Evolutionary conservation across 495 filamentous ascomycete genomes (phyloP).

Genomic region (Penicillium daleae): DNA sequence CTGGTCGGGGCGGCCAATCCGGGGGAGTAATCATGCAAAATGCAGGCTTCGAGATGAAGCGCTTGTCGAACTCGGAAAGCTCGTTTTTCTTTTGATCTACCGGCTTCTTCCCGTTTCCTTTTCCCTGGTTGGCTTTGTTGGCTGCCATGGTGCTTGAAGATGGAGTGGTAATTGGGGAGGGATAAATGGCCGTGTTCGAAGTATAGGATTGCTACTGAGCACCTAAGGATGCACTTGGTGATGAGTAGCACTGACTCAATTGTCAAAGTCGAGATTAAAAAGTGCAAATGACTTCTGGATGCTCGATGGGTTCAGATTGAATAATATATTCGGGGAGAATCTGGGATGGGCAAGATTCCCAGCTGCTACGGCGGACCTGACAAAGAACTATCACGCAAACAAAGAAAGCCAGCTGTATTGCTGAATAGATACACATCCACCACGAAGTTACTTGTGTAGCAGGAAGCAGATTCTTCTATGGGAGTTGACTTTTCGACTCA

Average conservation of each 20-base stretch:
- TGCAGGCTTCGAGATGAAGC: constrained; percentile 1
- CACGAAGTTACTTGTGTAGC: not conserved
- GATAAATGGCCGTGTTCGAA: not conserved
- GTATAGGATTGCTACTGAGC: not conserved
- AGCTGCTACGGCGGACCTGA: not conserved
- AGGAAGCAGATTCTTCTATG: not conserved
- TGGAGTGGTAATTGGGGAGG: not conserved
- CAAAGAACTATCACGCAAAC: not conserved
- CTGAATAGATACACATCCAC: not conserved
- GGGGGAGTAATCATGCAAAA: constrained; percentile 13
- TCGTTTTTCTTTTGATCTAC: not conserved
- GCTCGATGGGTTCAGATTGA: not conserved
- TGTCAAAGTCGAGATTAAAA: not conserved
- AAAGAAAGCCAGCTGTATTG: not conserved
- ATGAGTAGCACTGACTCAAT: not conserved
- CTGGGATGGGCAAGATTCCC: not conserved
- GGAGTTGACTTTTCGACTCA: not conserved
- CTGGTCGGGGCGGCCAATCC: constrained; percentile 25
- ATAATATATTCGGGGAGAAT: not conserved
- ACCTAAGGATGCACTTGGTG: not conserved
- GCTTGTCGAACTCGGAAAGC: not conserved
- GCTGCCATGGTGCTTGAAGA: not conserved
- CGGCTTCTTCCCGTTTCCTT: not conserved
- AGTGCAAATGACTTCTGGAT: not conserved
- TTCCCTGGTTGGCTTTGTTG: not conserved